These are phyloP conservation scores for Middelhovenomyces tepae DNA, from an alignment of 805 yeast species.

Conservation along the genomic window DNA sequence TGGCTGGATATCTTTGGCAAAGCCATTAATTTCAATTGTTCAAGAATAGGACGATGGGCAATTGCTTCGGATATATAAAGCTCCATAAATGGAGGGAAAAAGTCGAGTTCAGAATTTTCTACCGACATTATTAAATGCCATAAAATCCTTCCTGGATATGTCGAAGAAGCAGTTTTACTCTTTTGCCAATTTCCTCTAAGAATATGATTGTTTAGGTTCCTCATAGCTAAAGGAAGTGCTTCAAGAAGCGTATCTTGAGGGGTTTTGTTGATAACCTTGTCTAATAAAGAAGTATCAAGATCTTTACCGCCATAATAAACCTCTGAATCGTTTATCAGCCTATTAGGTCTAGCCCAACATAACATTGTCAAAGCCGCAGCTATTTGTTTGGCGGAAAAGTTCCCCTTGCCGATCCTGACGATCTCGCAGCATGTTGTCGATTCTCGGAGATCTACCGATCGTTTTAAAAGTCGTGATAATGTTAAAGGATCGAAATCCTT, in stretches of 20 bases:
- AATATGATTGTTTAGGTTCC: conserved; percentile 1
- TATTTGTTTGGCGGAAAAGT: conserved; percentile 7
- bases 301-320: conserved; percentile 7
- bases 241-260: conserved; percentile 5
- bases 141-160: conserved; percentile 18
- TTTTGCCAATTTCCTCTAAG: no score
- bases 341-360: conserved; percentile 20
- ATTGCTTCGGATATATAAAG: conserved; percentile 10
- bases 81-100: conserved; percentile 7
- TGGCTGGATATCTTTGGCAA: conserved; percentile 14
- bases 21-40: conserved; percentile 26
- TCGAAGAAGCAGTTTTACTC: no score
- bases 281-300: conserved; percentile 11
- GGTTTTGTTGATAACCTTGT: conserved; percentile 5
- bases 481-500: conserved; percentile 1
- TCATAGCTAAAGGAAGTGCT: conserved; percentile 5
- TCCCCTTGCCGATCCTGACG: conserved; percentile 9
- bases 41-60: conserved; percentile 22
- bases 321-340: conserved; percentile 3
- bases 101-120: conserved; percentile 1
- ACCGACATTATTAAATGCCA: conserved; percentile 22
- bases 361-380: conserved; percentile 19
- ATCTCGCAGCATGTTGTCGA: conserved; percentile 9
- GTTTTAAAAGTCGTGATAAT: conserved; percentile 3
- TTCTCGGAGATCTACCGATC: conserved; percentile 6